Conservation (phyloP, 139 green algal species). For the Mychonastes homosphaera region DNA sequence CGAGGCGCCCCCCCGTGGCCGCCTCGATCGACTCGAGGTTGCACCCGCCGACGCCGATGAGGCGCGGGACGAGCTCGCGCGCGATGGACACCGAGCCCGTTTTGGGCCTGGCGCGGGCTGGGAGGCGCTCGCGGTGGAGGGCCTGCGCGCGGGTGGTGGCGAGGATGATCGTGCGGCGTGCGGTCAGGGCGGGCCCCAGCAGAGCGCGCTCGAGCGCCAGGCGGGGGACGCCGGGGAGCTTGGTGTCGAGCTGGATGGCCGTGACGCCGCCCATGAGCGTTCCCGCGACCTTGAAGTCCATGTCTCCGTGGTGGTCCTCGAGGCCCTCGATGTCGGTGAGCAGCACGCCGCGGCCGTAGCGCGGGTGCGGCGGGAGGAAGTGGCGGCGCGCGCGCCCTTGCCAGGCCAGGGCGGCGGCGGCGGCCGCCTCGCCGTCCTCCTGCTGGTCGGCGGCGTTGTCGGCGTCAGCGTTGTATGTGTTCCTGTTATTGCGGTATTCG, state of each 20-base stretch:
- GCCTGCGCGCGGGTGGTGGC: too few relatives aligned
- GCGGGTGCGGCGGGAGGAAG: too few relatives aligned
- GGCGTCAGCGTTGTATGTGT: too few relatives aligned
- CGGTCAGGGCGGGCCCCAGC: background rate
- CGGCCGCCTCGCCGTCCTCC: too few relatives aligned
- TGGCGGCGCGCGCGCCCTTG: too few relatives aligned
- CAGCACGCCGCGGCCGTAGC: slow-evolving; percentile 19
- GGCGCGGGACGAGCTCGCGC: slow-evolving; percentile 16
- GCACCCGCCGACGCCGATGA: slow-evolving; percentile 19
- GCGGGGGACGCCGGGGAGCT: slow-evolving; percentile 49
- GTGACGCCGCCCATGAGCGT: slow-evolving; percentile 36
- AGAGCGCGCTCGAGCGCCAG: slow-evolving; percentile 7
- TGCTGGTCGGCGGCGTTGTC: too few relatives aligned
- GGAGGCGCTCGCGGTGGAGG: background rate
- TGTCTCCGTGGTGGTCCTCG: slow-evolving; percentile 53
- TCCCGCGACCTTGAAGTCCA: slow-evolving; percentile 51
- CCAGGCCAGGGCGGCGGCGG: too few relatives aligned
- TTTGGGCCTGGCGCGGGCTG: too few relatives aligned
- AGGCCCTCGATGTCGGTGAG: slow-evolving; percentile 40
- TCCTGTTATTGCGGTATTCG: background rate
- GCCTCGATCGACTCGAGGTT: slow-evolving; percentile 36
- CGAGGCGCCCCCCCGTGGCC: slow-evolving; percentile 17
- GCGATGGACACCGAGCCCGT: slow-evolving; percentile 5
- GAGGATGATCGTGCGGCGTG: background rate
- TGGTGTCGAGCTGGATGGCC: slow-evolving; percentile 52